A percentile compares a stretch with the other conserved stretches of the same genome.
Conservation (phyloP, 163 green algal species). For the Volvox carteri region DNA sequence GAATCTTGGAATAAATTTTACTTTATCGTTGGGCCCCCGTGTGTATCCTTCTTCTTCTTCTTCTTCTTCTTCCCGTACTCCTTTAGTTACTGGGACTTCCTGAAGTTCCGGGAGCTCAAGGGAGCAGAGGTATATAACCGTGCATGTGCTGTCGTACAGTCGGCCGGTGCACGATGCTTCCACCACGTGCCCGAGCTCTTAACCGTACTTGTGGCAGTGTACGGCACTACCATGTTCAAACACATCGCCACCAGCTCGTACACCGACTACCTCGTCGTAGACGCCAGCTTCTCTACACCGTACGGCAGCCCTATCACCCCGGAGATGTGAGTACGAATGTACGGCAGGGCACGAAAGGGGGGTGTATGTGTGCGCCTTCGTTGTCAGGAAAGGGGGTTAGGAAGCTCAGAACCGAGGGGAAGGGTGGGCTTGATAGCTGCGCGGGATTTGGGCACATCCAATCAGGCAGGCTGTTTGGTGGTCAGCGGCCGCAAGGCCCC, state of each 20-base stretch:
- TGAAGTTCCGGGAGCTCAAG: conserved; percentile 13
- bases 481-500: no score
- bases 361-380: no score
- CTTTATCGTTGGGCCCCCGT: no score
- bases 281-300: conserved; percentile 30
- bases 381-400: no score
- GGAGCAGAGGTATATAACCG: not conserved
- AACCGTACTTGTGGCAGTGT: conserved; percentile 18
- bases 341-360: no score
- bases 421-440: no score
- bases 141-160: conserved; percentile 3
- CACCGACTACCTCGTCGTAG: conserved; percentile 31
- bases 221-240: conserved; percentile 36
- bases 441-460: no score
- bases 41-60: no score
- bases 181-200: conserved; percentile 47
- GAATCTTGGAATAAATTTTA: no score
- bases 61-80: no score
- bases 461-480: no score
- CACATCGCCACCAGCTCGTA: conserved; percentile 17
- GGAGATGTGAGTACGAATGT: not conserved
- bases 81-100: conserved; percentile 48
- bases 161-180: conserved; percentile 15
- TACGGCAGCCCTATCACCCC: conserved; percentile 18
- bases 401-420: no score